These are phyloP conservation scores for Aspergillus japonicus DNA, from an alignment of 2,329 filamentous ascomycete genomes.

Conservation along the genomic window DNA sequence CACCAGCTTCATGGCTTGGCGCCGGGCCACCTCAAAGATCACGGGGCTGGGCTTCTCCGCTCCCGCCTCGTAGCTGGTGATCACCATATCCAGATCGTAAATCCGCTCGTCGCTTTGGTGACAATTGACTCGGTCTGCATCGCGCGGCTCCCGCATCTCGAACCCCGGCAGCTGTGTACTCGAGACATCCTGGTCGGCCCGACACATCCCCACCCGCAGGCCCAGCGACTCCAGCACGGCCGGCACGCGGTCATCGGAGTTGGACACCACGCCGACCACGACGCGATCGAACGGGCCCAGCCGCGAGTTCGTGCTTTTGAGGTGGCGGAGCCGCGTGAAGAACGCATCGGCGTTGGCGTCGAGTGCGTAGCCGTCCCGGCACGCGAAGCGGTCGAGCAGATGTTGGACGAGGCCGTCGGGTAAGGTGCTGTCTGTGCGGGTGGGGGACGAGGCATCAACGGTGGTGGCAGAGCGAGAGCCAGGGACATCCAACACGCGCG, in stretches of 20 bases:
- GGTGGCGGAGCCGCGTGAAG: conserved; percentile 31
- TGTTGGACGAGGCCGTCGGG: conserved; percentile 35
- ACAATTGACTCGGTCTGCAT: background rate
- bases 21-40: conserved; percentile 42
- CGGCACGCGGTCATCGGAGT: conserved; percentile 47
- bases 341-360: conserved; percentile 43
- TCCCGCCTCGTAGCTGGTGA: conserved; percentile 49
- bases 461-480: too few relatives aligned
- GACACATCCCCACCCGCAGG: conserved; percentile 35
- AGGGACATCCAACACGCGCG: conserved; percentile 12
- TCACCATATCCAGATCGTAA: conserved; percentile 44
- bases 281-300: conserved; percentile 33
- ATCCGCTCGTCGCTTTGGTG: background rate
- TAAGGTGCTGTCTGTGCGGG: conserved; percentile 20
- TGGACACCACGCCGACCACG: conserved; percentile 45
- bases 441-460: conserved; percentile 11
- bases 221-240: conserved; percentile 42
- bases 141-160: conserved; percentile 12
- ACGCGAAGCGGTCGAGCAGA: conserved; percentile 42
- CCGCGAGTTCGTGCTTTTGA: conserved; percentile 5
- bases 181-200: conserved; percentile 31
- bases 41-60: conserved; percentile 43
- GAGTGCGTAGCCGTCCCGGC: conserved; percentile 40
- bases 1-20: conserved; percentile 27
- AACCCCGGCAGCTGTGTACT: conserved; percentile 27